Evolutionary conservation across 352 stramenopile species (phyloP).

Genomic region (Lagenidium sp.): DNA sequence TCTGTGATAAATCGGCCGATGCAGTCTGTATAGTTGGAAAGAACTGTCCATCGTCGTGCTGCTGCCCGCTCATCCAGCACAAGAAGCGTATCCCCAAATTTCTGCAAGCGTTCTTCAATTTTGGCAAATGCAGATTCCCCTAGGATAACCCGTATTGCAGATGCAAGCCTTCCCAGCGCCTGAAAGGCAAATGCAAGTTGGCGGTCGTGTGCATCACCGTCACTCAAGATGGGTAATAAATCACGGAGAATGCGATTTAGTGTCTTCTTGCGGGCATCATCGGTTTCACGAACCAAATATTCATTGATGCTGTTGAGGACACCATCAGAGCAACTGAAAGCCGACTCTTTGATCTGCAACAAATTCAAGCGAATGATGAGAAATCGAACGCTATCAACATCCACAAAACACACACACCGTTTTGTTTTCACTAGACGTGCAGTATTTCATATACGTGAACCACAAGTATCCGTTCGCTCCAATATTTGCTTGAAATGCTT

Average conservation of each 20-base stretch:
- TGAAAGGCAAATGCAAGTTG: conserved; percentile 46
- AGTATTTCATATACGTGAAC: conserved; percentile 72
- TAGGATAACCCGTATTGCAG: conserved; percentile 40
- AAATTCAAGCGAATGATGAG: background rate
- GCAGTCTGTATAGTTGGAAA: conserved; percentile 49
- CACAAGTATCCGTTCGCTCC: conserved; percentile 34
- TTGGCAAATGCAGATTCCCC: conserved; percentile 37
- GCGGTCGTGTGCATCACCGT: conserved; percentile 22
- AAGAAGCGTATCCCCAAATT: conserved; percentile 61
- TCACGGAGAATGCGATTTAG: conserved; percentile 73
- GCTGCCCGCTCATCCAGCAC: conserved; percentile 37
- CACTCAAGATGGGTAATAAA: conserved; percentile 44
- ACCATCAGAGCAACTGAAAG: conserved; percentile 32
- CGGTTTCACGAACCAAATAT: conserved; percentile 26
- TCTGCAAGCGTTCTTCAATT: conserved; percentile 58
- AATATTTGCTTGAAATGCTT: conserved; percentile 40
- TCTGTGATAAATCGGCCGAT: conserved; percentile 42
- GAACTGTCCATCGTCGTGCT: conserved; percentile 45
- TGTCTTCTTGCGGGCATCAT: conserved; percentile 48
- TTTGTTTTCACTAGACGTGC: conserved; percentile 55
- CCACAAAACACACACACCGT: conserved; percentile 23
- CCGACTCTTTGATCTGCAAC: conserved; percentile 61
- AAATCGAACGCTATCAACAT: background rate
- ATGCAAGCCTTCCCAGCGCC: conserved; percentile 33
- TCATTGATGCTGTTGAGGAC: conserved; percentile 32